Conservation (phyloP, 2,329 filamentous ascomycete species). For the Parastagonospora nodorum region DNA sequence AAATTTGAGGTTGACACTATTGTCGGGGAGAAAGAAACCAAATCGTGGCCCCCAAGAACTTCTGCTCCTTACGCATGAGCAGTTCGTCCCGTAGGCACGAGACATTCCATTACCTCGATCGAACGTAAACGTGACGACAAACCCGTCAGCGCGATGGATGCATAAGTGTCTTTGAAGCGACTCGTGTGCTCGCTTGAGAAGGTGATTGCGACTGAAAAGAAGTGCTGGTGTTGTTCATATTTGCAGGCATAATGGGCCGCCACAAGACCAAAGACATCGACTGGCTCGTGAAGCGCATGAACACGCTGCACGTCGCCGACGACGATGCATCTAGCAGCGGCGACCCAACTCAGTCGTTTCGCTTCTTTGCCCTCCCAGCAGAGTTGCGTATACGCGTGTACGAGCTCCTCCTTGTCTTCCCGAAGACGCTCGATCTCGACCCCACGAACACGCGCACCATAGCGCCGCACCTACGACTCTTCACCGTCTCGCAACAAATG, state of each 20-base stretch:
- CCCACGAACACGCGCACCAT: conserved; percentile 68
- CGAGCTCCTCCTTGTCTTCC: conserved; percentile 53
- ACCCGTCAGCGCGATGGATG: conserved; percentile 47
- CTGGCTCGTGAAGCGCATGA: conserved; percentile 30
- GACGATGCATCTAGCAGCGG: conserved; percentile 3
- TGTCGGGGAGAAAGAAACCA: conserved; percentile 54
- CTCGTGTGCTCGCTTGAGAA: conserved; percentile 31
- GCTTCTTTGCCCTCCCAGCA: conserved; percentile 59
- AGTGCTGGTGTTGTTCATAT: background rate
- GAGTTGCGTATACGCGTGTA: conserved; percentile 60
- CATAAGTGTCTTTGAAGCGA: conserved; percentile 47
- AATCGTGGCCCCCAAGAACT: conserved; percentile 47
- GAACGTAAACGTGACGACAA: conserved; percentile 10
- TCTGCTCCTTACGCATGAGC: conserved; percentile 34
- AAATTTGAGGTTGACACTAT: conserved; percentile 63
- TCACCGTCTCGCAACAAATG: conserved; percentile 62
- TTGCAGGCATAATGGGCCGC: conserved; percentile 20
- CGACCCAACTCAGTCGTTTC: conserved; percentile 44
- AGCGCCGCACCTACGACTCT: conserved; percentile 65
- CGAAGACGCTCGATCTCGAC: conserved; percentile 68
- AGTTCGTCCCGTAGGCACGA: conserved; percentile 46
- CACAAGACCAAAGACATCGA: conserved; percentile 31
- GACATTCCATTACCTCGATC: conserved; percentile 23
- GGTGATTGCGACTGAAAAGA: conserved; percentile 5
- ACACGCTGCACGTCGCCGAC: conserved; percentile 28